phyloP scores from a whole-genome alignment of 2,329 filamentous ascomycete species.

The Didymella pomorum region DNA sequence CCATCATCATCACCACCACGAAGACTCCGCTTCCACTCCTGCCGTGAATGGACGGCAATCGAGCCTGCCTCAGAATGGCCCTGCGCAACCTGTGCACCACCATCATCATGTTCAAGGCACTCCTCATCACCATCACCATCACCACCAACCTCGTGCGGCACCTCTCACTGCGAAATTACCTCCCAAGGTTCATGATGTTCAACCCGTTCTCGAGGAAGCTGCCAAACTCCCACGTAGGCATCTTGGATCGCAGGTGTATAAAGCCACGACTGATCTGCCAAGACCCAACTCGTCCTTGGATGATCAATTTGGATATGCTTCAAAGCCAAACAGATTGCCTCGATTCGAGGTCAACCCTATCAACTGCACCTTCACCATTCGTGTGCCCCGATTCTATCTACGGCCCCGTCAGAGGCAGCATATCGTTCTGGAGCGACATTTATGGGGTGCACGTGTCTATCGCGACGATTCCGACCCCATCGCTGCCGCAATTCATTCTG shows the following conservation, averaged over 20 bases:
- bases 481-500: constrained; percentile 89
- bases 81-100: constrained; percentile 43
- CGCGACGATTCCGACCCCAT: constrained; percentile 95
- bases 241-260: constrained; percentile 84
- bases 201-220: constrained; percentile 73
- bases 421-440: constrained; percentile 78
- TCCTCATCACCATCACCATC: constrained; percentile 45
- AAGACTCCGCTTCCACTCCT: constrained; percentile 45
- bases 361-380: constrained; percentile 90
- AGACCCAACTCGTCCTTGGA: constrained; percentile 53
- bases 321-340: constrained; percentile 75
- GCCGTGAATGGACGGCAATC: constrained; percentile 35
- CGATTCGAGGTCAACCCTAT: constrained; percentile 75
- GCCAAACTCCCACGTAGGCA: constrained; percentile 76
- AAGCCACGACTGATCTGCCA: constrained; percentile 66
- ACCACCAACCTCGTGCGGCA: constrained; percentile 40
- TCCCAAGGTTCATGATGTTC: constrained; percentile 64
- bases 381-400: constrained; percentile 82
- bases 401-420: constrained; percentile 75
- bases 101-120: constrained; percentile 52
- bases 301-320: constrained; percentile 65
- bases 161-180: constrained; percentile 63
- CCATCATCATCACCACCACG: constrained; percentile 65
- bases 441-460: constrained; percentile 96
- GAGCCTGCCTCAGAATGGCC: constrained; percentile 43